These are phyloP conservation scores for Remersonia thermophila DNA, from an alignment of 2,329 filamentous ascomycete genomes.

Conservation along the genomic window DNA sequence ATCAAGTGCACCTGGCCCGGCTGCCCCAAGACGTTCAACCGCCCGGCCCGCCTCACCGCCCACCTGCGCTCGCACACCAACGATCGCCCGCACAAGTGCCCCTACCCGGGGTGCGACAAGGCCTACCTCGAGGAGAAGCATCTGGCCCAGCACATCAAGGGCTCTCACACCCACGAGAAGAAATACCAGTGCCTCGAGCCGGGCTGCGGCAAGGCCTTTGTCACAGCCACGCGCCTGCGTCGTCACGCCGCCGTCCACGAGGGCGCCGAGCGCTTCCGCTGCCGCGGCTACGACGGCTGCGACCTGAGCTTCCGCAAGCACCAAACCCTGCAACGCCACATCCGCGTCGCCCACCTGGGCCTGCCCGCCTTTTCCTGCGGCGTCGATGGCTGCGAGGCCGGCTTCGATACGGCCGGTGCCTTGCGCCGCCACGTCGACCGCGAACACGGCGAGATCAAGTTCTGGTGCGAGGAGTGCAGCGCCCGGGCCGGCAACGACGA, in stretches of 20 bases:
- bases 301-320: slow-evolving; percentile 75
- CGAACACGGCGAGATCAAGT: slow-evolving; percentile 56
- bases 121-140: slow-evolving; percentile 79
- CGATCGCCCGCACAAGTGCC: slow-evolving; percentile 67
- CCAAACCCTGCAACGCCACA: slow-evolving; percentile 71
- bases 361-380: slow-evolving; percentile 60
- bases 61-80: slow-evolving; percentile 80
- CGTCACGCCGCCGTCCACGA: slow-evolving; percentile 70
- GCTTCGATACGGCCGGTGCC: slow-evolving; percentile 61
- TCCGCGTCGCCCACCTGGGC: slow-evolving; percentile 62
- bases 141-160: slow-evolving; percentile 72
- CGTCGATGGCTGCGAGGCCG: slow-evolving; percentile 46
- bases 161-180: slow-evolving; percentile 60
- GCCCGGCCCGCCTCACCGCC: slow-evolving; percentile 65
- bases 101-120: slow-evolving; percentile 61
- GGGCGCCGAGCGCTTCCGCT: slow-evolving; percentile 62
- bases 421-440: slow-evolving; percentile 60
- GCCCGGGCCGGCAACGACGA: slow-evolving; percentile 19
- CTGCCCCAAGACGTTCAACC: slow-evolving; percentile 77
- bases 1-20: slow-evolving; percentile 61
- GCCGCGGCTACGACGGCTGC: slow-evolving; percentile 58
- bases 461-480: slow-evolving; percentile 65
- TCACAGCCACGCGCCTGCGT: slow-evolving; percentile 64
- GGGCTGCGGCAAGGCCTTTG: slow-evolving; percentile 68
- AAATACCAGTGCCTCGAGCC: slow-evolving; percentile 59